Percentiles rank a stretch among this genome's conserved stretches.
phyloP scores from a whole-genome alignment of 2,329 filamentous ascomycete species.

The Fulvia fulva region DNA sequence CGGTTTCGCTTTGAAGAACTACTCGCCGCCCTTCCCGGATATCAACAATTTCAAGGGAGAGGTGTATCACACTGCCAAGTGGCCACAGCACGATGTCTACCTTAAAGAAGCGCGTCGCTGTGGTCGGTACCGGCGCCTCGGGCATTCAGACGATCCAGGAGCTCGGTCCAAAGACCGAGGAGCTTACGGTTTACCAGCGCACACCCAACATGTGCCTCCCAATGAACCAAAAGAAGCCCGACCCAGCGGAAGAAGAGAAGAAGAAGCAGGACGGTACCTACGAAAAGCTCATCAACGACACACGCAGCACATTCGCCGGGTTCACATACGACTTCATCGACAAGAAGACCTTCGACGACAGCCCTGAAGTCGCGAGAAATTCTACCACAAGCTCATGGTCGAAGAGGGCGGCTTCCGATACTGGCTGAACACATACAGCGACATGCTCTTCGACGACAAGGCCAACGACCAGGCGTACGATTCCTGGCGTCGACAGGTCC shows the following conservation, averaged over 20 bases:
- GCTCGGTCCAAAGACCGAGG: constrained; percentile 51
- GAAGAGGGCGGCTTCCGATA: constrained; percentile 41
- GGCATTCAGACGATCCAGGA: constrained; percentile 63
- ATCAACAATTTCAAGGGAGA: constrained; percentile 58
- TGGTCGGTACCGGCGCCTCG: constrained; percentile 62
- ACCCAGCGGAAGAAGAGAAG: constrained; percentile 50
- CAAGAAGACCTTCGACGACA: constrained; percentile 46
- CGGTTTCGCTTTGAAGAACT: constrained; percentile 57
- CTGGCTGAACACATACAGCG: constrained; percentile 37
- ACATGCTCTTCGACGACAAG: constrained; percentile 34
- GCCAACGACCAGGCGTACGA: constrained; percentile 39
- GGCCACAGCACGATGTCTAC: constrained; percentile 50
- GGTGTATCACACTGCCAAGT: constrained; percentile 52
- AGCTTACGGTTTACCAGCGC: constrained; percentile 44
- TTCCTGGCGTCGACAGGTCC: constrained; percentile 38
- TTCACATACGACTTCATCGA: constrained; percentile 56
- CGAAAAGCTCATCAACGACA: constrained; percentile 26
- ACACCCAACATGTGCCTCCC: constrained; percentile 63
- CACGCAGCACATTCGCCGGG: constrained; percentile 46
- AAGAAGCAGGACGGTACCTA: constrained; percentile 40
- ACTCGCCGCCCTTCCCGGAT: constrained; percentile 58
- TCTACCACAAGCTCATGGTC: constrained; percentile 29
- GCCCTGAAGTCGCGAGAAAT: constrained; percentile 44
- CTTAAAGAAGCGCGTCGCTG: constrained; percentile 56
- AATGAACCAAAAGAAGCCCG: constrained; percentile 48